Evolutionary conservation across 75 land plant species (phyloP), one percentile per base, ranked within the genome.

Genomic region (Larix kaempferi): DNA sequence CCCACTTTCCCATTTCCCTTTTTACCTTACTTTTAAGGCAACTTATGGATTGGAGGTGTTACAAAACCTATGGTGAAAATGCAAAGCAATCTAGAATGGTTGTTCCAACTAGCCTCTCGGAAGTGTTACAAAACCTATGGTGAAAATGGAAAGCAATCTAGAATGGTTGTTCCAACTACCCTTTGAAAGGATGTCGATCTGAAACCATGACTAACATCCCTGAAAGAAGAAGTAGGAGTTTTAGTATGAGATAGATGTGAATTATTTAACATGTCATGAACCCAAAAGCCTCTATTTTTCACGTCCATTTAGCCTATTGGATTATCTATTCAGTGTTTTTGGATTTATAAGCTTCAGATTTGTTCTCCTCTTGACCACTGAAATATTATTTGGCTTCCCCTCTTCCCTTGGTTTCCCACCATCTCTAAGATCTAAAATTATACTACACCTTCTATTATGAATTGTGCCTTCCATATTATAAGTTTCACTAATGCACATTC

Each of bases 91-190:
- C 27, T 57, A 23, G 75, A 73, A 17, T 55, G 57, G 57, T 35
- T 52, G 57, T 73, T 73, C 75, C 75, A 73, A 17, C 75, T 73
- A 55, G 57, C 75, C 75, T 73, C 75, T 4, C n/a, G n/a, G 75
- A 73, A 3, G 35, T 73, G 75, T 25, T 11, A 57, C 17, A 7
- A 22, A 17, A 37, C 19, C 21, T 22, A 22, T 35, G 6, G 37
- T 7, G 15, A 17, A 5, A 19, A 19, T 44, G 54, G 75, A 52
- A 26, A 73, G 75, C 6, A 73, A 27, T 23, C 27, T 57, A 23
- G 75, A 73, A 17, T 55, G 62, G 57, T 54, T 5, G 57, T 6
- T 73, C 75, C 75, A 73, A 17, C 75, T 26, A 57, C 75, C 15
- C 29, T 27, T n/a, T 2, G 19, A n/a, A 59, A 59, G 22, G 62